A percentile compares a stretch with the other conserved stretches of the same genome.
Evolutionary conservation across 2,329 filamentous ascomycete genomes (phyloP).

Genomic region (Bipolaris victoriae): DNA sequence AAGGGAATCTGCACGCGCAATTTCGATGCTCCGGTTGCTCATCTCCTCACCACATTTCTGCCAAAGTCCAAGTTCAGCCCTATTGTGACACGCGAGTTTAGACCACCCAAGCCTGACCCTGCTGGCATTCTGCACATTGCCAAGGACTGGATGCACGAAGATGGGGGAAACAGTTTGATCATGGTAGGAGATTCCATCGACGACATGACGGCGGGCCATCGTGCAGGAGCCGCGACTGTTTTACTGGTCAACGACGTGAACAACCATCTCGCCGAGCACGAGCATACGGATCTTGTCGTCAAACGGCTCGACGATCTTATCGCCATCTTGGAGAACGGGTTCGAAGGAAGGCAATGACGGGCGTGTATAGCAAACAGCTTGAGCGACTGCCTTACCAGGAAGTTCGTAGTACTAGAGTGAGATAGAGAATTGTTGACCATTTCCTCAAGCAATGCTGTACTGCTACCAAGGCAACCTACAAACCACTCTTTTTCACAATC

Average conservation of each 20-base stretch:
- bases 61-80: constrained; percentile 71
- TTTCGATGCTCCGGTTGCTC: constrained; percentile 76
- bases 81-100: constrained; percentile 83
- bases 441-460: too few relatives aligned
- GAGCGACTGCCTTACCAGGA: too few relatives aligned
- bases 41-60: constrained; percentile 78
- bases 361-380: constrained; percentile 10
- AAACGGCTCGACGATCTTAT: constrained; percentile 74
- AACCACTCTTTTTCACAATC: too few relatives aligned
- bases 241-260: constrained; percentile 86
- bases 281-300: constrained; percentile 79
- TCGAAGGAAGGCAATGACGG: constrained; percentile 59
- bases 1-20: constrained; percentile 95
- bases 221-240: constrained; percentile 88
- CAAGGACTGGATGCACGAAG: constrained; percentile 66
- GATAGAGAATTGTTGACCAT: too few relatives aligned
- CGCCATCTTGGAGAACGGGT: constrained; percentile 74
- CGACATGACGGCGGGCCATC: constrained; percentile 86
- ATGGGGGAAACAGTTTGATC: constrained; percentile 55
- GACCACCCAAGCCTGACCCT: constrained; percentile 84
- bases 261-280: constrained; percentile 68
- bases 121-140: constrained; percentile 89
- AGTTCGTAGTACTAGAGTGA: too few relatives aligned
- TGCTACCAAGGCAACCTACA: too few relatives aligned
- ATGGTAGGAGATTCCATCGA: constrained; percentile 74